Evolutionary conservation across 208 protist genomes (phyloP).

Genomic region (Strigomonas galati): DNA sequence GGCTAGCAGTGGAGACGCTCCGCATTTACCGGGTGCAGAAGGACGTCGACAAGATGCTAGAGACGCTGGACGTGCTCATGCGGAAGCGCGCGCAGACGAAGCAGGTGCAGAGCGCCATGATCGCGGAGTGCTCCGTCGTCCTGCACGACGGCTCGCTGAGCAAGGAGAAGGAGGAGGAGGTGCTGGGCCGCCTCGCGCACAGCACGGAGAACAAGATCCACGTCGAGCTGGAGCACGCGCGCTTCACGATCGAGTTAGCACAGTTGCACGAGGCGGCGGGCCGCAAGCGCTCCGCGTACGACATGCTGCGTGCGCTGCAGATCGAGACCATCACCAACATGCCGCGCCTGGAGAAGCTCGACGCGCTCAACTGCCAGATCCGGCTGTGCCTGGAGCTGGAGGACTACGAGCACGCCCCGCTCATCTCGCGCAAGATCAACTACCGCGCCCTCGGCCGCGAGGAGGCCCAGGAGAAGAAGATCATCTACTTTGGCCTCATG

Average conservation of each 20-base stretch:
- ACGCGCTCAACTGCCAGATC: slow-evolving; percentile 95
- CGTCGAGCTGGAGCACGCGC: slow-evolving; percentile 94
- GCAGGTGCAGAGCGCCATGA: slow-evolving; percentile 91
- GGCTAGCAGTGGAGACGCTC: slow-evolving; percentile 85
- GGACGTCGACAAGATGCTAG: slow-evolving; percentile 79
- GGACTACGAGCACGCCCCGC: slow-evolving; percentile 92
- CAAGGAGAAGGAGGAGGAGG: slow-evolving; percentile 55
- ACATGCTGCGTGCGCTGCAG: slow-evolving; percentile 94
- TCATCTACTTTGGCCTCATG: slow-evolving; percentile 88
- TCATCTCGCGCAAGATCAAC: slow-evolving; percentile 95
- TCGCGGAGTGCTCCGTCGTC: slow-evolving; percentile 73
- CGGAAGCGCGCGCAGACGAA: slow-evolving; percentile 94
- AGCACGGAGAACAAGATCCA: slow-evolving; percentile 96
- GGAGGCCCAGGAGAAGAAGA: slow-evolving; percentile 73
- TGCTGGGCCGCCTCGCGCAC: slow-evolving; percentile 89
- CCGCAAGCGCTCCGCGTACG: slow-evolving; percentile 87
- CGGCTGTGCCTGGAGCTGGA: slow-evolving; percentile 91
- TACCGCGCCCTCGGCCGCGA: slow-evolving; percentile 66
- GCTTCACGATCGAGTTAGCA: slow-evolving; percentile 91
- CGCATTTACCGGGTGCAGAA: slow-evolving; percentile 82
- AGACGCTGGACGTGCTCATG: slow-evolving; percentile 86
- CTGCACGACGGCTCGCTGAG: slow-evolving; percentile 50
- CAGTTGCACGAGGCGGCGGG: slow-evolving; percentile 89
- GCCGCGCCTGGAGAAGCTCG: slow-evolving; percentile 94
- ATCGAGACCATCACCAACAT: slow-evolving; percentile 98